Evolutionary conservation across 2,329 filamentous ascomycete genomes (phyloP), one percentile per base, ranked within the genome.

Genomic region (Aureobasidium namibiae): DNA sequence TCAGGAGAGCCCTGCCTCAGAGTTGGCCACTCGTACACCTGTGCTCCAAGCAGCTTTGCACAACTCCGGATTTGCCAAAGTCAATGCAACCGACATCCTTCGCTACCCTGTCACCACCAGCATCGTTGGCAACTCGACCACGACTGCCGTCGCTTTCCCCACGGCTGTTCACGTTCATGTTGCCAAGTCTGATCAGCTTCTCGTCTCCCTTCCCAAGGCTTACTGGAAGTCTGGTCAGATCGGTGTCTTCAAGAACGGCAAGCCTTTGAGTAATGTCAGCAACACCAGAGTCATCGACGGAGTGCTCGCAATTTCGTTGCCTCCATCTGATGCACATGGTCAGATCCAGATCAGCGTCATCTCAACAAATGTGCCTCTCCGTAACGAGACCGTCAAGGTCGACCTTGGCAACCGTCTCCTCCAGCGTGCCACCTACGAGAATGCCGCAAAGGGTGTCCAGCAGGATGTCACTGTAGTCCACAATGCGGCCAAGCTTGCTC

Each of bases 381-480:
- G 34, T 14, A 61, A 61, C 13, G 44, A 61, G 50, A 61, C 52
- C 8, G 10, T 61, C 38, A 57, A 50, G 42, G 38, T 61, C 31
- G 41, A 49, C n/a, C 53, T 61, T n/a, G 59, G 59, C 34, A 61
- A 57, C 26, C 59, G 59, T 21, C 52, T 61, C 18, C 52, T 57
- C 16, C 59, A 61, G 44, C 50, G 52, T 50, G 52, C 42, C 34
- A 61, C 59, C 41, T 61, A 61, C 31, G 52, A 56, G 59, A 50
- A 49, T n/a, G 59, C 52, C n/a, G 59, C 45, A 2, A 57, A 46
- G 26, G 44, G 38, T n/a, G 45, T 61, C 26, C 50, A 61, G 21
- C 45, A 61, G 11, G 59, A 61, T 13, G 52, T 61, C 11, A 42
- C 41, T 33, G 59, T 45, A 26, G 59, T 49, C n/a, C 59, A 56